Evolutionary conservation across 2,329 filamentous ascomycete species (phyloP).

Genomic region (Colletotrichum sp.): DNA sequence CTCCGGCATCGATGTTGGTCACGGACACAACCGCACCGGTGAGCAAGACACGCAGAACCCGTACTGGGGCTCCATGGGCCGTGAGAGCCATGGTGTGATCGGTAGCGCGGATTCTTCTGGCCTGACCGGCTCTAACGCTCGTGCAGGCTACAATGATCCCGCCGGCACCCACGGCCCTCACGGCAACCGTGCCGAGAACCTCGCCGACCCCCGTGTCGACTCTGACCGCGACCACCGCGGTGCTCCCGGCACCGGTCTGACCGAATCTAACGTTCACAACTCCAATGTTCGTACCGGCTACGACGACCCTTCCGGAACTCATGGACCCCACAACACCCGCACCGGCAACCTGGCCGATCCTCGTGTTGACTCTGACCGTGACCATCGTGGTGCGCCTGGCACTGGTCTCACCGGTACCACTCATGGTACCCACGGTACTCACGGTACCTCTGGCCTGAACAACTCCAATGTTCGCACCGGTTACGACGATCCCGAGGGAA

Average conservation of each 20-base stretch:
- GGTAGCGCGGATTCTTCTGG: conserved; percentile 24
- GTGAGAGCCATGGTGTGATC: conserved; percentile 27
- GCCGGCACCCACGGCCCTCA: conserved; percentile 37
- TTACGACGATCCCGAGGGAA: conserved; percentile 1
- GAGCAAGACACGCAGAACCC: not conserved
- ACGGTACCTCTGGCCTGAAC: not conserved
- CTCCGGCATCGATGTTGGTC: conserved; percentile 14
- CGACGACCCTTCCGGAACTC: conserved; percentile 28
- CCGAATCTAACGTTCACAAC: conserved; percentile 1
- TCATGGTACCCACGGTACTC: conserved; percentile 11
- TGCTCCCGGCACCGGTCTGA: not conserved
- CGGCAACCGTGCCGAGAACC: conserved; percentile 44
- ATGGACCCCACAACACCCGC: conserved; percentile 38
- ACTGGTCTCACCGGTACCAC: conserved; percentile 8
- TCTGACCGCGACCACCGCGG: conserved; percentile 42
- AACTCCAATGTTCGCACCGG: not conserved
- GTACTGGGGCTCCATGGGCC: conserved; percentile 17
- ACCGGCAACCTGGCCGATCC: conserved; percentile 26
- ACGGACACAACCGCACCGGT: not conserved
- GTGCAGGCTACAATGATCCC: conserved; percentile 10
- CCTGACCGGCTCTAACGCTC: conserved; percentile 18
- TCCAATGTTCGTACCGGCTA: not conserved
- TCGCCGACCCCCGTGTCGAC: conserved; percentile 53
- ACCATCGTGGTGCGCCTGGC: conserved; percentile 5
- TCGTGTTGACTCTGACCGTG: conserved; percentile 12